Conservation (phyloP, 2,329 filamentous ascomycete species). For the Colletotrichum sojae region DNA sequence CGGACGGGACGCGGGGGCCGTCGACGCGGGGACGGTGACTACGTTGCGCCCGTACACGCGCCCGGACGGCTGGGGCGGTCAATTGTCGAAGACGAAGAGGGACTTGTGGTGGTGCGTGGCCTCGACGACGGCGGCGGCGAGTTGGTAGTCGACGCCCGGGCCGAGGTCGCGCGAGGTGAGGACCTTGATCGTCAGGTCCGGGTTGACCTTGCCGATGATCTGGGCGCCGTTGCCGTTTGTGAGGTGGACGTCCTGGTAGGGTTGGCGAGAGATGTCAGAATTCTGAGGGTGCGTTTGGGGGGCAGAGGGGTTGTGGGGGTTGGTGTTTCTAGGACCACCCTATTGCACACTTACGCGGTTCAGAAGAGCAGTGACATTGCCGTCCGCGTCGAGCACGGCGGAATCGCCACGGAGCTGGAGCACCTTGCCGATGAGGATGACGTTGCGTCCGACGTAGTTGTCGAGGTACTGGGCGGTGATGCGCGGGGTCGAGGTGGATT, state of each 20-base stretch:
- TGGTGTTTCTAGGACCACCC: too few species aligned
- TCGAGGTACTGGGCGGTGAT: slow-evolving; percentile 86
- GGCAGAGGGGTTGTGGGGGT: too few species aligned
- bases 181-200: slow-evolving; percentile 79
- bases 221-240: slow-evolving; percentile 79
- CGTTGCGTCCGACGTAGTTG: slow-evolving; percentile 79
- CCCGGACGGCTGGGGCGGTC: slow-evolving; percentile 46
- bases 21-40: slow-evolving; percentile 44
- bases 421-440: slow-evolving; percentile 90
- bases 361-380: slow-evolving; percentile 80
- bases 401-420: slow-evolving; percentile 84
- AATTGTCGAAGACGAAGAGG: slow-evolving; percentile 79
- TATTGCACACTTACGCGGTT: slow-evolving; percentile 72
- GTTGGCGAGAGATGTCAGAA: slow-evolving; percentile 1
- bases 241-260: slow-evolving; percentile 76
- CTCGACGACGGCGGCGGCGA: slow-evolving; percentile 86
- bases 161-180: slow-evolving; percentile 80
- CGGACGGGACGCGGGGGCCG: slow-evolving; percentile 25
- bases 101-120: slow-evolving; percentile 84
- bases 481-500: slow-evolving; percentile 81
- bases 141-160: slow-evolving; percentile 77
- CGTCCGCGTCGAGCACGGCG: slow-evolving; percentile 85
- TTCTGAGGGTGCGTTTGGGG: too few species aligned
- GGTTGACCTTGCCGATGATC: slow-evolving; percentile 84
- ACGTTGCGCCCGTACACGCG: slow-evolving; percentile 44